Percentiles rank a stretch among this genome's conserved stretches.
phyloP scores from a whole-genome alignment of 768 basidiomycete species.

The Hysterangium stoloniferum region DNA sequence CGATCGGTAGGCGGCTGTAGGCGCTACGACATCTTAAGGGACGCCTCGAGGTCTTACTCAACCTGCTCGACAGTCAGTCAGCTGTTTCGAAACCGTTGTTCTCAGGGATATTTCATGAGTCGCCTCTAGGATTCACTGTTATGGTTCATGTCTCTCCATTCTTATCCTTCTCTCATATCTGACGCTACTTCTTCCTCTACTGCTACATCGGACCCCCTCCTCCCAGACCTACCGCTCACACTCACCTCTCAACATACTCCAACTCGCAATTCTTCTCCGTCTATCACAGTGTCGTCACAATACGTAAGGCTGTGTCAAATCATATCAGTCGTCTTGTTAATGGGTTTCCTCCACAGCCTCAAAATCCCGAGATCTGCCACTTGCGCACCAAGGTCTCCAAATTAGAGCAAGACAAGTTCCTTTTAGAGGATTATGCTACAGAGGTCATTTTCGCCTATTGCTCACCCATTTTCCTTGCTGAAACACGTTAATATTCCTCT shows the following conservation, averaged over 20 bases:
- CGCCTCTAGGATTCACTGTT: neutral
- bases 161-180: conserved; percentile 1
- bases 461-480: neutral
- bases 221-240: too few species aligned
- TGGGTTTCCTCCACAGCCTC: neutral
- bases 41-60: neutral
- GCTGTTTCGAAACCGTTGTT: too few species aligned
- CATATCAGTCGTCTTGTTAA: too few species aligned
- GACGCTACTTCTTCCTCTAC: too few species aligned
- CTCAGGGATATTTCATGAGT: too few species aligned
- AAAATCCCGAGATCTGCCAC: neutral
- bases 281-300: neutral
- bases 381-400: conserved; percentile 3
- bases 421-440: conserved; percentile 9
- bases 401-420: neutral
- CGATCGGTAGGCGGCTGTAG: conserved; percentile 8
- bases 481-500: too few species aligned
- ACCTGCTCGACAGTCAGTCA: neutral
- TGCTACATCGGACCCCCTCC: too few species aligned
- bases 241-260: conserved; percentile 1
- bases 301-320: neutral
- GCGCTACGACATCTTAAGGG: neutral
- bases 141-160: conserved; percentile 2
- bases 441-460: neutral
- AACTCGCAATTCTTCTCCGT: neutral